These are phyloP conservation scores for Backusella tarrabulga DNA, from an alignment of 192 early-diverging fungal species.

Conservation along the genomic window DNA sequence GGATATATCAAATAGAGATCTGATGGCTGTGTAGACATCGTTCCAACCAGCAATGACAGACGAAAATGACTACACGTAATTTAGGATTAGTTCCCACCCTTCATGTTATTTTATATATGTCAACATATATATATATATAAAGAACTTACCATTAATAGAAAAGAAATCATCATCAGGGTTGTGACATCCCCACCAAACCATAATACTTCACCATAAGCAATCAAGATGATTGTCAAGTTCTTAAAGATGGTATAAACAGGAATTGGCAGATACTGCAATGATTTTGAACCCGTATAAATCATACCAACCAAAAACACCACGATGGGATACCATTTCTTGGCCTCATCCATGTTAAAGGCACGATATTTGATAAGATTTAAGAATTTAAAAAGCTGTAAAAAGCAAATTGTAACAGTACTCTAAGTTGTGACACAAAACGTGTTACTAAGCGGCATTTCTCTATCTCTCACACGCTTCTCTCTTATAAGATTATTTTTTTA, in stretches of 20 bases:
- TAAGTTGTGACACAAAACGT: conserved; percentile 25
- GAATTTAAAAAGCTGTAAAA: conserved; percentile 52
- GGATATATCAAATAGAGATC: background rate
- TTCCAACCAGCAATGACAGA: conserved; percentile 84
- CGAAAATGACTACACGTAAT: conserved; percentile 56
- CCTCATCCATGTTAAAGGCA: conserved; percentile 50
- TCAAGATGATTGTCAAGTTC: conserved; percentile 94
- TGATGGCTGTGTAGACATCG: conserved; percentile 46
- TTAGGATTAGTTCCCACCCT: background rate
- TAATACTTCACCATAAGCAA: conserved; percentile 87
- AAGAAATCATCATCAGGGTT: conserved; percentile 72
- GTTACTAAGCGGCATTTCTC: background rate
- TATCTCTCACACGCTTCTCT: background rate
- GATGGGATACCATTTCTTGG: conserved; percentile 78
- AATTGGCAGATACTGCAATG: conserved; percentile 85
- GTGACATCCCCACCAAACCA: conserved; percentile 81
- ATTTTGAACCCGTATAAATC: conserved; percentile 95
- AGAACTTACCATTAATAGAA: conserved; percentile 67
- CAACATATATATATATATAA: background rate
- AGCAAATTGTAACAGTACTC: conserved; percentile 55
- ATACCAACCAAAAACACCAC: conserved; percentile 81
- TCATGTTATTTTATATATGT: background rate
- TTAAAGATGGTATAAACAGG: conserved; percentile 97
- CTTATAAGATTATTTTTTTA: conserved; percentile 14
- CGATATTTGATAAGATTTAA: conserved; percentile 58